A percentile compares a stretch with the other conserved stretches of the same genome.
Evolutionary conservation across 192 early-diverging fungal species (phyloP).

Genomic region (Gaertneriomyces semiglobifer): DNA sequence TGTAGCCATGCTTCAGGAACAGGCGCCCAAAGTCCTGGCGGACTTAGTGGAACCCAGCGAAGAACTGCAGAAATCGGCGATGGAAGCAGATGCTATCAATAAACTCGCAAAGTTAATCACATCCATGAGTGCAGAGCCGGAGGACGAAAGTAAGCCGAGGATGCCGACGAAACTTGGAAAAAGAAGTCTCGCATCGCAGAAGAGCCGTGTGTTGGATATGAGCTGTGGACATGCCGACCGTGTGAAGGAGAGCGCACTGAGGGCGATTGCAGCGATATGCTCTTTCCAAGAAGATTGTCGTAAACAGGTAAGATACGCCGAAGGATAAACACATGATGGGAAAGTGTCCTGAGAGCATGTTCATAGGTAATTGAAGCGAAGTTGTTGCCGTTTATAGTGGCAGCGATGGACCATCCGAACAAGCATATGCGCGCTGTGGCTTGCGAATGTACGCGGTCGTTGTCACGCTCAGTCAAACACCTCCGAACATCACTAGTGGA

Average conservation of each 20-base stretch:
- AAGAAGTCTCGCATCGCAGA: not conserved
- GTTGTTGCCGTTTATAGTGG: slow-evolving; percentile 68
- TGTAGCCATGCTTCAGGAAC: slow-evolving; percentile 55
- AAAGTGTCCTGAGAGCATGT: not conserved
- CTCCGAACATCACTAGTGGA: slow-evolving; percentile 78
- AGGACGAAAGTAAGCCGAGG: not conserved
- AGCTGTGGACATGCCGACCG: slow-evolving; percentile 22
- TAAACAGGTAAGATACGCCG: slow-evolving; percentile 43
- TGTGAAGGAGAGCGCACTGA: slow-evolving; percentile 56
- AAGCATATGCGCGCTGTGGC: slow-evolving; percentile 66
- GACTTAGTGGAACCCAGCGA: slow-evolving; percentile 70
- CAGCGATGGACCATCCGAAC: slow-evolving; percentile 55
- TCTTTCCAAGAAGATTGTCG: slow-evolving; percentile 69
- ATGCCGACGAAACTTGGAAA: not conserved
- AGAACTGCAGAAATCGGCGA: slow-evolving; percentile 68
- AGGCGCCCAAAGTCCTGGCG: slow-evolving; percentile 64
- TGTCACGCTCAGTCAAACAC: slow-evolving; percentile 72
- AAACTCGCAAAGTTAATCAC: slow-evolving; percentile 59
- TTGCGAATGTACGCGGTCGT: slow-evolving; percentile 71
- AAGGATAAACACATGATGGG: too few species aligned
- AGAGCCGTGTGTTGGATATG: not conserved
- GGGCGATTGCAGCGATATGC: slow-evolving; percentile 68
- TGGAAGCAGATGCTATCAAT: slow-evolving; percentile 70
- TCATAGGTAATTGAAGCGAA: slow-evolving; percentile 68
- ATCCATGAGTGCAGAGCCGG: slow-evolving; percentile 14